Base-by-base conservation (phyloP, 495 filamentous ascomycete species). In the Neurospora sublineolata region DNA sequence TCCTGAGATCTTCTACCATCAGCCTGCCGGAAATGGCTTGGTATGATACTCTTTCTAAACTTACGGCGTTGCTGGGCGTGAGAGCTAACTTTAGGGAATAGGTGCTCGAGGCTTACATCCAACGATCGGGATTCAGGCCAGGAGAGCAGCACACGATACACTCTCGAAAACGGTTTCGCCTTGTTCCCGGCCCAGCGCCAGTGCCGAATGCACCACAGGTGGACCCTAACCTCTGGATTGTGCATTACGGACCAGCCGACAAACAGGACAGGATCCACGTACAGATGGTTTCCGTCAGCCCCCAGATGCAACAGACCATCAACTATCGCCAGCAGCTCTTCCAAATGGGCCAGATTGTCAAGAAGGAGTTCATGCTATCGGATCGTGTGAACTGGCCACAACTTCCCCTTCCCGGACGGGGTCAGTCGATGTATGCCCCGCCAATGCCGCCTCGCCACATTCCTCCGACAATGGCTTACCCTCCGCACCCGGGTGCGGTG, bases 341-440 rank as follows among this genome's bases (percentile, higher is more conserved):
- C 75, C 84, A 83, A 40, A 88, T 91, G 73, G 94, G 95, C 36
- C 92, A 93, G 76, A 88, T 97, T 39, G 86, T 89, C 52, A 90
- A 92, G 71, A 97, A 97, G 75, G 94, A 97, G 75, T 99, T 99
- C 77, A 94, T 97, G 87, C 86, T 99, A 30, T 87, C 90, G 46
- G 95, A 99, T 80, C 87, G 92, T 8, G 84, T 86, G 68, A 95
- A 91, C 79, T 99, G 94, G 94, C 94, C 95, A 7, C 86, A 88
- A 16, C 91, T 98, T 70, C 87, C 88, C 46, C 87, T 93, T 70
- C 92, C 93, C 0, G 76, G 76, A 3, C 79, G 79, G 5, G 79
- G 82, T 37, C 85, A 86, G 74, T 77, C 81, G 37, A 80, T 83
- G 74, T 85, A 82, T 58, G 75, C 76, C 3, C 73, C 76, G 12